A percentile compares a stretch with the other conserved stretches of the same genome.
These are phyloP conservation scores for Gossypium trilobum DNA, from an alignment of 441 rosid species.

Conservation along the genomic window DNA sequence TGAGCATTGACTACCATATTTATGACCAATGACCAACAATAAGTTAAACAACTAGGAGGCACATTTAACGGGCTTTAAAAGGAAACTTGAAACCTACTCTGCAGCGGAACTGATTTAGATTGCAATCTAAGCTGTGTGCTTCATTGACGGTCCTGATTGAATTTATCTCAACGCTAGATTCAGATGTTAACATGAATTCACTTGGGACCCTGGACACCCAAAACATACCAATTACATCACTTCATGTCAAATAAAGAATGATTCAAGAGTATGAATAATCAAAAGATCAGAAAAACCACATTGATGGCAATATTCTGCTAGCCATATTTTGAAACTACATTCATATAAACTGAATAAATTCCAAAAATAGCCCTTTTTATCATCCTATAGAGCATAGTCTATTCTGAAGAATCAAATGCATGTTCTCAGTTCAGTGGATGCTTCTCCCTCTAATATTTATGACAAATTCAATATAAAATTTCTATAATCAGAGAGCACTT, in stretches of 20 bases:
- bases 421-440: not conserved
- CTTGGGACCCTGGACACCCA: constrained; percentile 38
- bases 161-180: constrained; percentile 52
- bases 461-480: not conserved
- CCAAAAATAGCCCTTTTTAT: not conserved
- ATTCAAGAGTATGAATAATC: not conserved
- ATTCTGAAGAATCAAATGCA: not conserved
- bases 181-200: constrained; percentile 45
- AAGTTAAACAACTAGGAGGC: not conserved
- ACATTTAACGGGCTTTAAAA: constrained; percentile 1
- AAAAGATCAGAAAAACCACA: not conserved
- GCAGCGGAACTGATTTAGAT: constrained; percentile 38
- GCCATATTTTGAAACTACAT: not conserved
- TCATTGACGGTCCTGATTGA: constrained; percentile 28
- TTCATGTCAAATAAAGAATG: not conserved
- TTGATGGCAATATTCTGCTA: not conserved
- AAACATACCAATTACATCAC: constrained; percentile 7
- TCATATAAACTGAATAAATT: not conserved
- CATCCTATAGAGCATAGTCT: not conserved
- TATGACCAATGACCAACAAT: not conserved
- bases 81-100: constrained; percentile 40
- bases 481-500: not conserved
- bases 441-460: not conserved
- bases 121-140: constrained; percentile 21
- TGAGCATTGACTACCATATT: not conserved